Conservation (phyloP, 2,329 filamentous ascomycete genomes). For the Exophiala lecanii-corni region DNA sequence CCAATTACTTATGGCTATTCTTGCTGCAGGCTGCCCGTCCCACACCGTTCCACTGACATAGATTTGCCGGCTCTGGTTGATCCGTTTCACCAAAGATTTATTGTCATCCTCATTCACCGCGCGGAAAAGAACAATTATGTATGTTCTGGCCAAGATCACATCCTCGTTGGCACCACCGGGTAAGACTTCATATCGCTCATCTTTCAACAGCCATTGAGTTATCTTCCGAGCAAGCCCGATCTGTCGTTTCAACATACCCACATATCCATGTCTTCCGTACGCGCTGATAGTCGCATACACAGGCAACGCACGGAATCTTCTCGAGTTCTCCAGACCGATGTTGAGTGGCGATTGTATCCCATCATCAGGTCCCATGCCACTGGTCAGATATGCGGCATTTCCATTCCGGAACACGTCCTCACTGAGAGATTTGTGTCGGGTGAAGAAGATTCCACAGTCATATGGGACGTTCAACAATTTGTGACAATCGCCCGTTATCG, state of each 20-base stretch:
- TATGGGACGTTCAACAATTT: constrained; percentile 95
- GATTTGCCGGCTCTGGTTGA: constrained; percentile 69
- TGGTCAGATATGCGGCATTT: constrained; percentile 66
- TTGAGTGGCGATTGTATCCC: constrained; percentile 75
- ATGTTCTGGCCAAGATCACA: constrained; percentile 50
- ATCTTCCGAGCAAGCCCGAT: constrained; percentile 65
- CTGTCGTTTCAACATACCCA: constrained; percentile 66
- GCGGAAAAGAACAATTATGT: constrained; percentile 72
- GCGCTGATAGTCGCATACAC: constrained; percentile 75
- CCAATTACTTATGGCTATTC: constrained; percentile 88
- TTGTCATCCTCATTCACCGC: constrained; percentile 65
- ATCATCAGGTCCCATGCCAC: constrained; percentile 30
- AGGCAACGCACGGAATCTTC: constrained; percentile 84
- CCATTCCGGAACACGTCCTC: constrained; percentile 71
- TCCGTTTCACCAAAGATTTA: constrained; percentile 58
- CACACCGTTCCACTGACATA: constrained; percentile 81
- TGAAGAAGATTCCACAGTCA: constrained; percentile 87
- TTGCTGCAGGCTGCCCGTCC: constrained; percentile 66
- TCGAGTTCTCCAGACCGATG: constrained; percentile 84
- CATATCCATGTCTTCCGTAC: constrained; percentile 67
- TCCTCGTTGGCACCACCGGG: constrained; percentile 42
- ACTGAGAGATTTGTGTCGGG: constrained; percentile 55
- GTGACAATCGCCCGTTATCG: constrained; percentile 80
- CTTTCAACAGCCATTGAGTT: constrained; percentile 57
- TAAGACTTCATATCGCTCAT: constrained; percentile 62